A percentile compares a stretch with the other conserved stretches of the same genome.
These are phyloP conservation scores for Chondrostereum purpureum DNA, from an alignment of 1,284 basidiomycete species.

Conservation along the genomic window DNA sequence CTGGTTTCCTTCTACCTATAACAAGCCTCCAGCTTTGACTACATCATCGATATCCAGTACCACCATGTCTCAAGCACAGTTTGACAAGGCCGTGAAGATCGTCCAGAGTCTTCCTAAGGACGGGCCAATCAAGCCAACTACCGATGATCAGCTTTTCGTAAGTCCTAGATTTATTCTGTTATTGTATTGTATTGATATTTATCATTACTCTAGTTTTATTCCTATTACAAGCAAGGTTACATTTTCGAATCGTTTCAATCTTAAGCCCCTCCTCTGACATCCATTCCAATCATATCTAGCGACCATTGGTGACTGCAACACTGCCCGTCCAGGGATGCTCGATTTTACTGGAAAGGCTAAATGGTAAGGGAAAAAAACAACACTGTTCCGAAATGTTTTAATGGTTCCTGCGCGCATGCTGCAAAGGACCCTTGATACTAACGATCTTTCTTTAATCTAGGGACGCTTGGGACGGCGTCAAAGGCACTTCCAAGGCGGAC, in stretches of 20 bases:
- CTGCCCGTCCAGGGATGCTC: conserved; percentile 59
- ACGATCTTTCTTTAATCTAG: conserved; percentile 39
- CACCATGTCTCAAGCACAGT: conserved; percentile 61
- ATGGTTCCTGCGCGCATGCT: background rate
- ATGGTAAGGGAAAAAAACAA: conserved; percentile 53
- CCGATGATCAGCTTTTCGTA: conserved; percentile 76
- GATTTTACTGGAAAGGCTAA: conserved; percentile 82
- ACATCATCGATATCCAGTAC: conserved; percentile 4
- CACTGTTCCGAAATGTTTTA: too few species aligned
- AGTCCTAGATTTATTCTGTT: too few species aligned
- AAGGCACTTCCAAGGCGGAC: conserved; percentile 68
- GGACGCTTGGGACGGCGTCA: conserved; percentile 82
- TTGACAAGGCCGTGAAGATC: conserved; percentile 75
- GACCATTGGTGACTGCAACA: conserved; percentile 69
- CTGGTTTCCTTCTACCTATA: background rate
- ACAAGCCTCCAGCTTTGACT: background rate
- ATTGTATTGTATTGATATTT: conserved; percentile 10
- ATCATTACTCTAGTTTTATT: conserved; percentile 72
- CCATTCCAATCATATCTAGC: conserved; percentile 32
- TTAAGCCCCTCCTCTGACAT: background rate
- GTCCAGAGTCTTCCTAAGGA: conserved; percentile 70
- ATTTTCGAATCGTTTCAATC: too few species aligned
- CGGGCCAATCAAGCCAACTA: conserved; percentile 71
- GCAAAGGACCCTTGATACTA: conserved; percentile 4
- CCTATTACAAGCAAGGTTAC: conserved; percentile 84